A percentile compares a stretch with the other conserved stretches of the same genome.
phyloP scores from a whole-genome alignment of 2,329 filamentous ascomycete species.

The Mariannaea sp. region DNA sequence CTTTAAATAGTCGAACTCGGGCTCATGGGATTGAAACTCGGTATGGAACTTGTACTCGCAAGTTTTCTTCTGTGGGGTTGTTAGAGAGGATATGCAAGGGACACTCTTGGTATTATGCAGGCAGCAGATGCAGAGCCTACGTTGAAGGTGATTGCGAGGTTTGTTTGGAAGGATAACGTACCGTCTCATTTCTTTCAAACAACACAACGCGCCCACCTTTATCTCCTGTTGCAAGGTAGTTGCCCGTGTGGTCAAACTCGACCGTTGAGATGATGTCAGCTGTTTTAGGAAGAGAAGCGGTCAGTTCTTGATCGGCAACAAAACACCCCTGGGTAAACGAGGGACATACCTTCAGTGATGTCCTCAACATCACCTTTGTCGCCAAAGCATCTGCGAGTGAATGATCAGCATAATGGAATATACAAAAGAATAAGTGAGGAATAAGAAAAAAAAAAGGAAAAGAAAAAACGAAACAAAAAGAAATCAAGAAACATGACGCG shows the following conservation, averaged over 20 bases:
- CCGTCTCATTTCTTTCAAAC: constrained; percentile 94
- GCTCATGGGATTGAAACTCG: constrained; percentile 99
- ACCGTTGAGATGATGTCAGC: constrained; percentile 92
- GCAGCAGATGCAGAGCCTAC: constrained; percentile 1
- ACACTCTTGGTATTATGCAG: constrained; percentile 34
- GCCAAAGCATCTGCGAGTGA: constrained; percentile 81
- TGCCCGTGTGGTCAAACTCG: constrained; percentile 88
- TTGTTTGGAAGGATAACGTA: constrained; percentile 50
- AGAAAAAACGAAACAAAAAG: constrained; percentile 4
- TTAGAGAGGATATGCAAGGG: constrained; percentile 34
- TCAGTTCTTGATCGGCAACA: constrained; percentile 25
- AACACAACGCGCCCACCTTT: constrained; percentile 85
- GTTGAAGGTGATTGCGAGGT: not conserved
- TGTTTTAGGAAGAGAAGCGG: constrained; percentile 44
- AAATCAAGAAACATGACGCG: constrained; percentile 3
- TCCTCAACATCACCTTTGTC: constrained; percentile 99
- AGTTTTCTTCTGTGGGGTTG: constrained; percentile 82
- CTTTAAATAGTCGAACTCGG: constrained; percentile 99
- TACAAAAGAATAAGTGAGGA: no score
- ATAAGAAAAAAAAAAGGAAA: not conserved
- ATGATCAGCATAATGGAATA: constrained; percentile 25
- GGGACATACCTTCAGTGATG: constrained; percentile 83
- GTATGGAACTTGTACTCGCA: constrained; percentile 99
- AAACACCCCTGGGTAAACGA: constrained; percentile 18
- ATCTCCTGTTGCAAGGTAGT: constrained; percentile 88